These are phyloP conservation scores for Chaetothyriales sp. DNA, from an alignment of 2,329 filamentous ascomycete genomes.

Conservation along the genomic window DNA sequence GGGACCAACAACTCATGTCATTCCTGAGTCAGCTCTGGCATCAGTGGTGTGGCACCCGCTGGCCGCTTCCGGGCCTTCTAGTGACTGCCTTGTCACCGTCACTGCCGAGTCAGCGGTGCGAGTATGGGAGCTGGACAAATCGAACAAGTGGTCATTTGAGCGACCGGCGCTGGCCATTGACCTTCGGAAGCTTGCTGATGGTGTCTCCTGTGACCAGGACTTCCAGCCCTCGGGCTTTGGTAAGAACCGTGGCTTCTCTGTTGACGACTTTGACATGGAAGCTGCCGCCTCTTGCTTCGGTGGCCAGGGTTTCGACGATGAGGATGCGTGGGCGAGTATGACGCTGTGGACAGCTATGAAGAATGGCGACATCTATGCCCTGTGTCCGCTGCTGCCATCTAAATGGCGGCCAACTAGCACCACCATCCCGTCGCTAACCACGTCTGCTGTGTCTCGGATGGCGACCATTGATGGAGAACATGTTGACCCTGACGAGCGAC, in stretches of 20 bases:
- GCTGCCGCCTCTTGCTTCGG: conserved; percentile 85
- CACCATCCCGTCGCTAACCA: conserved; percentile 66
- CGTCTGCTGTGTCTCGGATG: conserved; percentile 65
- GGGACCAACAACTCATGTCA: conserved; percentile 84
- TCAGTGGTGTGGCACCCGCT: conserved; percentile 87
- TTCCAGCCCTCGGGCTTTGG: conserved; percentile 62
- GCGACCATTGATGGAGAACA: conserved; percentile 29
- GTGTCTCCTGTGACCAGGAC: conserved; percentile 67
- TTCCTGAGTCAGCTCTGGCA: conserved; percentile 65
- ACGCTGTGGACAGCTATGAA: conserved; percentile 95
- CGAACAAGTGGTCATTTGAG: conserved; percentile 78
- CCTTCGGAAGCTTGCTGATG: conserved; percentile 75
- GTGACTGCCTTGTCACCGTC: conserved; percentile 71
- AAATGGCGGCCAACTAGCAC: conserved; percentile 70
- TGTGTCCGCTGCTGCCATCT: conserved; percentile 77
- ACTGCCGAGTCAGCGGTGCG: conserved; percentile 79
- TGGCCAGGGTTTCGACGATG: conserved; percentile 45
- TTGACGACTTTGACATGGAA: conserved; percentile 85
- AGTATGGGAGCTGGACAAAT: conserved; percentile 77
- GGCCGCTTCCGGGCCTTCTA: conserved; percentile 50
- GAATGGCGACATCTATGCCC: conserved; percentile 80
- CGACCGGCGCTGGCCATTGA: conserved; percentile 72
- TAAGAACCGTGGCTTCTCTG: conserved; percentile 70
- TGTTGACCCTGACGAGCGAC: conserved; percentile 32
- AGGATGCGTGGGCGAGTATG: conserved; percentile 76